These are phyloP conservation scores for Fragaria vesca DNA, from an alignment of 306 rosid species.

Conservation along the genomic window DNA sequence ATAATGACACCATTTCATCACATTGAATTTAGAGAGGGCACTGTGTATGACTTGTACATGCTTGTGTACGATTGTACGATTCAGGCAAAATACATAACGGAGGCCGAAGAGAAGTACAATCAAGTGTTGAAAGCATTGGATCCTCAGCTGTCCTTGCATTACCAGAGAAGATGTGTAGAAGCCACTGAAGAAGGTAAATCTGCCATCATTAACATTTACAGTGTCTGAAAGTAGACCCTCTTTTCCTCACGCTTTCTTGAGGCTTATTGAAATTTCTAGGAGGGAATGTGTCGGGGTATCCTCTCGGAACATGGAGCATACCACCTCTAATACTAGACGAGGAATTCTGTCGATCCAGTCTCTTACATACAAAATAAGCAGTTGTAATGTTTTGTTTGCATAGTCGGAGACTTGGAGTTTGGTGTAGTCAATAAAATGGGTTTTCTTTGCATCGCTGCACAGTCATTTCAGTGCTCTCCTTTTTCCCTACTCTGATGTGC, in stretches of 20 bases:
- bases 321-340: constrained; percentile 75
- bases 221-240: constrained; percentile 5
- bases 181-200: constrained; percentile 83
- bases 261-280: constrained; percentile 41
- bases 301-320: constrained; percentile 79
- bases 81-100: constrained; percentile 75
- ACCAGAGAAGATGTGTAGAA: constrained; percentile 83
- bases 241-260: neutral
- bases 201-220: constrained; percentile 12
- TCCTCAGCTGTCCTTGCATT: constrained; percentile 59
- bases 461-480: neutral
- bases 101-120: constrained; percentile 77
- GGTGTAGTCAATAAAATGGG: neutral
- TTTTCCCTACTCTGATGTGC: neutral
- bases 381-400: neutral
- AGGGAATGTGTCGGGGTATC: constrained; percentile 65
- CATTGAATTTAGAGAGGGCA: neutral
- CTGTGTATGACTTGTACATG: neutral
- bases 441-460: neutral
- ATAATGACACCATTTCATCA: neutral
- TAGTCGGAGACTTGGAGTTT: neutral
- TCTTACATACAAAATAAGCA: constrained; percentile 22
- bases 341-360: constrained; percentile 56
- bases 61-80: neutral
- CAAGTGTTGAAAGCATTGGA: constrained; percentile 54